Percentiles rank a stretch among this genome's conserved stretches.
These are phyloP conservation scores for Santalum album DNA, from an alignment of 164 flowering plant genomes.

Conservation along the genomic window DNA sequence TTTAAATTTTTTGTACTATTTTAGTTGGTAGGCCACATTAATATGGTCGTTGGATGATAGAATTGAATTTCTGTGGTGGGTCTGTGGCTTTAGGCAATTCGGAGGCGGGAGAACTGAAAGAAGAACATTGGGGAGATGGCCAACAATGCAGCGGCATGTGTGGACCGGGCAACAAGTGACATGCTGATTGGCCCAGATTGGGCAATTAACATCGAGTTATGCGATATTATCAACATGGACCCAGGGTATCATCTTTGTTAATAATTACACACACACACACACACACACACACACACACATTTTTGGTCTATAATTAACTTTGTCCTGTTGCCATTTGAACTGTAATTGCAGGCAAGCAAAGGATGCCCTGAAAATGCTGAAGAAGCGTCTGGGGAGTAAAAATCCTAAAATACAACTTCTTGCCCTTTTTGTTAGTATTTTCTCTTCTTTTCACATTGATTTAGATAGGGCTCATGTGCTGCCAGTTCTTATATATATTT, in stretches of 20 bases:
- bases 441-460: not conserved
- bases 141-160: slow-evolving; percentile 44
- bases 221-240: slow-evolving; percentile 69
- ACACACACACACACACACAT: too few relatives aligned
- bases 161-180: too few relatives aligned
- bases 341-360: slow-evolving; percentile 98
- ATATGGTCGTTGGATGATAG: too few relatives aligned
- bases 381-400: slow-evolving; percentile 85
- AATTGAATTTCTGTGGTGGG: not conserved
- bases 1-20: too few relatives aligned
- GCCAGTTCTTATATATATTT: too few relatives aligned
- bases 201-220: slow-evolving; percentile 69
- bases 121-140: slow-evolving; percentile 31
- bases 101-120: not conserved
- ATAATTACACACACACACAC: too few relatives aligned
- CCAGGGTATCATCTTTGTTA: slow-evolving; percentile 44
- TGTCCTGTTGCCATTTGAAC: too few relatives aligned
- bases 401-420: slow-evolving; percentile 85
- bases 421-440: slow-evolving; percentile 72
- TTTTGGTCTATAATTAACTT: too few relatives aligned
- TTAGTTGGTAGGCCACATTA: too few relatives aligned
- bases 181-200: slow-evolving; percentile 80
- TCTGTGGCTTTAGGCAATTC: slow-evolving; percentile 4
- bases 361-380: slow-evolving; percentile 86
- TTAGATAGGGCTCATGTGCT: too few relatives aligned